Evolutionary conservation across 352 stramenopile genomes (phyloP).

Genomic region (Blastocystis sp.): DNA sequence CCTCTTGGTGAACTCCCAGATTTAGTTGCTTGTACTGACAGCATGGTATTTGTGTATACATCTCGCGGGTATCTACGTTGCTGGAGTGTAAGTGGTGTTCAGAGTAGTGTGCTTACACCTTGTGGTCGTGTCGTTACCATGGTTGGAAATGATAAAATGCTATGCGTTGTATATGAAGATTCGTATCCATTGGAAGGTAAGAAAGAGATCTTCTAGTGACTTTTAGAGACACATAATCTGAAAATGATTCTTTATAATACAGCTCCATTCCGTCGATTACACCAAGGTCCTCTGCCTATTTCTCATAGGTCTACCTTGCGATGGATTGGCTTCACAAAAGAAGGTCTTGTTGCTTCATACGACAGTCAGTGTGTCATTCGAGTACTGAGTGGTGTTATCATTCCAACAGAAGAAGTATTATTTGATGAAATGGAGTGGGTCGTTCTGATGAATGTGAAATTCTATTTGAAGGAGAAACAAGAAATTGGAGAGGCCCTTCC

Average conservation of each 20-base stretch:
- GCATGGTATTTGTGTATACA: constrained; percentile 53
- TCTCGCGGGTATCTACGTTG: not conserved
- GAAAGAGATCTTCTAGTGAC: not conserved
- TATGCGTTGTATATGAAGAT: constrained; percentile 32
- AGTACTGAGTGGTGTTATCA: not conserved
- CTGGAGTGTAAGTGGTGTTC: constrained; percentile 42
- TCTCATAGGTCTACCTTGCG: not conserved
- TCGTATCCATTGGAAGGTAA: constrained; percentile 27
- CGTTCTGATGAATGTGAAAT: constrained; percentile 41
- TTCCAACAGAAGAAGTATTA: not conserved
- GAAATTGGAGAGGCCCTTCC: not conserved
- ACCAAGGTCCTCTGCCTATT: not conserved
- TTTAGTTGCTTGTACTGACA: constrained; percentile 36
- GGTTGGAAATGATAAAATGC: not conserved
- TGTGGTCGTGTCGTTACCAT: constrained; percentile 29
- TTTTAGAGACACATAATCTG: constrained; percentile 3
- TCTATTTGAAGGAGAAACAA: constrained; percentile 12
- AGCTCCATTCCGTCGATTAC: not conserved
- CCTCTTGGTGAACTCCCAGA: constrained; percentile 13
- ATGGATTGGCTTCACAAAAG: constrained; percentile 46
- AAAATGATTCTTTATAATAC: constrained; percentile 49
- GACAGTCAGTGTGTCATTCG: constrained; percentile 25
- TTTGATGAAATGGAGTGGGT: constrained; percentile 16
- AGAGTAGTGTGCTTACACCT: not conserved
- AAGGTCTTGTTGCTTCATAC: constrained; percentile 8